Percentiles rank a stretch among this genome's conserved stretches.
Conservation (phyloP, 257 asterid genomes). For the Ballota nigra region DNA sequence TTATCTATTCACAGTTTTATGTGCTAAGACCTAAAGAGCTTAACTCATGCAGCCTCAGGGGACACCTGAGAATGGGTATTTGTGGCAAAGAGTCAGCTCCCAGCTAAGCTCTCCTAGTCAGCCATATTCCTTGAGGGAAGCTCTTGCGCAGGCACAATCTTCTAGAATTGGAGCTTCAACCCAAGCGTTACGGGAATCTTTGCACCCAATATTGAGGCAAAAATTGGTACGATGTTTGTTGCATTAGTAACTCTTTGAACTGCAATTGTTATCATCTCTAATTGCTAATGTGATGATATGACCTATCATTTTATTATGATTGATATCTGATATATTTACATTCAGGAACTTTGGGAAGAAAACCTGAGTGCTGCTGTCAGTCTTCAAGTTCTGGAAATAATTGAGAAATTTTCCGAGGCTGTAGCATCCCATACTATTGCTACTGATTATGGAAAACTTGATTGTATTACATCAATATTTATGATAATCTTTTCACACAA, state of each 20-base stretch:
- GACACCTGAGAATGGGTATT: slow-evolving; percentile 96
- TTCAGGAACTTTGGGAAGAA: slow-evolving; percentile 99
- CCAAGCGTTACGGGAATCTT: slow-evolving; percentile 90
- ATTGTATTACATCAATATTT: slow-evolving; percentile 84
- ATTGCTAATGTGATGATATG: slow-evolving; percentile 19
- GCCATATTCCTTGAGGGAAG: slow-evolving; percentile 97
- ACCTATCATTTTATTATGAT: neutral
- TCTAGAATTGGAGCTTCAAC: slow-evolving; percentile 95
- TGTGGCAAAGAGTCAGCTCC: slow-evolving; percentile 96
- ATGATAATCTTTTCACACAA: slow-evolving; percentile 82
- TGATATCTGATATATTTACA: slow-evolving; percentile 21
- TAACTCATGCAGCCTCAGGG: slow-evolving; percentile 80
- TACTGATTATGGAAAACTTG: slow-evolving; percentile 97
- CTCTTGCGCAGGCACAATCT: slow-evolving; percentile 98
- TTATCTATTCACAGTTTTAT: slow-evolving; percentile 1
- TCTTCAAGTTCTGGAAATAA: slow-evolving; percentile 89
- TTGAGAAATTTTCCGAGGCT: slow-evolving; percentile 75
- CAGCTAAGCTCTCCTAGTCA: slow-evolving; percentile 98
- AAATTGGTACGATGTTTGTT: slow-evolving; percentile 62
- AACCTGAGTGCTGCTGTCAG: slow-evolving; percentile 94
- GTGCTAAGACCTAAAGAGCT: slow-evolving; percentile 27
- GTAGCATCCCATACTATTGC: slow-evolving; percentile 83
- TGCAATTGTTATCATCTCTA: slow-evolving; percentile 12
- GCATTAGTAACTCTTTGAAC: slow-evolving; percentile 18
- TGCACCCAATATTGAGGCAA: slow-evolving; percentile 96